These are phyloP conservation scores for Stephanodiscus triporus DNA, from an alignment of 108 stramenopile species.

Conservation along the genomic window DNA sequence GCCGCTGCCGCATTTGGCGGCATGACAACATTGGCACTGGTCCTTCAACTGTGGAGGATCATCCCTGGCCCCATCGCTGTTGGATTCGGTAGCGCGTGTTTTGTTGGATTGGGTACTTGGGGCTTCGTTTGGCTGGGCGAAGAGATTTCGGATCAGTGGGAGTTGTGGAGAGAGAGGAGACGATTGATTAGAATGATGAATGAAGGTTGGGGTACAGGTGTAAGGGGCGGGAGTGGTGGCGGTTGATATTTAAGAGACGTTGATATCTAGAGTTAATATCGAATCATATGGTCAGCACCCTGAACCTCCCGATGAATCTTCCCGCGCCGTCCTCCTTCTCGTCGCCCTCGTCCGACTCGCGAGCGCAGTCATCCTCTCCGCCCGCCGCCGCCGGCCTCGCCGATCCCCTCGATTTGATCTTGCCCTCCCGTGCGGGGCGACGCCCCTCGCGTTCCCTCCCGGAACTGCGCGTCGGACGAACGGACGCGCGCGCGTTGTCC, in stretches of 20 bases:
- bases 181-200: slow-evolving; percentile 21
- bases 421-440: slow-evolving; percentile 55
- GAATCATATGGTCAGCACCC: slow-evolving; percentile 32
- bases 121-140: slow-evolving; percentile 41
- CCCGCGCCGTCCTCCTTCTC: slow-evolving; percentile 26
- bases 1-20: slow-evolving; percentile 31
- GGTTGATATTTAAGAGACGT: background rate
- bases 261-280: background rate
- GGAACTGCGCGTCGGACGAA: slow-evolving; percentile 76
- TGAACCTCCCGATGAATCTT: slow-evolving; percentile 55
- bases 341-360: slow-evolving; percentile 15
- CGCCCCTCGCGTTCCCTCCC: slow-evolving; percentile 73
- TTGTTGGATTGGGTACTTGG: slow-evolving; percentile 42
- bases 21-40: slow-evolving; percentile 30
- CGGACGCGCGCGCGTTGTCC: background rate
- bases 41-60: slow-evolving; percentile 17
- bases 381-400: slow-evolving; percentile 5
- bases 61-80: slow-evolving; percentile 17
- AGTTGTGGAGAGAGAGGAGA: slow-evolving; percentile 29
- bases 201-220: slow-evolving; percentile 14
- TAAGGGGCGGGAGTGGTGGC: background rate
- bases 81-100: slow-evolving; percentile 39
- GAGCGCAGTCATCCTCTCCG: background rate
- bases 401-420: slow-evolving; percentile 29
- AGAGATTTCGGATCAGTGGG: slow-evolving; percentile 37